Base-by-base conservation (phyloP, 148 eudicot genomes). In the Rhododendron ovatum region DNA sequence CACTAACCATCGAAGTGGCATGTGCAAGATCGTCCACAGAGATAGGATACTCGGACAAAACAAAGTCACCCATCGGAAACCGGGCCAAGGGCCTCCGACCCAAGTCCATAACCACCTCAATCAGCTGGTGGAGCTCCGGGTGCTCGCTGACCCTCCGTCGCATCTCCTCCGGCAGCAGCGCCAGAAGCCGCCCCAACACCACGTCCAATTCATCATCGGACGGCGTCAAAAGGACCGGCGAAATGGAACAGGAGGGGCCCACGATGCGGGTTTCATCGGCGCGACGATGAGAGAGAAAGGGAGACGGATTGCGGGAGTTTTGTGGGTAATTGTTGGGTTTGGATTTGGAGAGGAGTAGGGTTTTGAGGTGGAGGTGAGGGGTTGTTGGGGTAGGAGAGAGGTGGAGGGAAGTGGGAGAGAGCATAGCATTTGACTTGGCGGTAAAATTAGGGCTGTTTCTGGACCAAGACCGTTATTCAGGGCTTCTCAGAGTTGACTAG, bases 51-150 rank as follows among this genome's bases (percentile, higher is more conserved):
- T 96, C 95, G 28, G 96, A 94, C 83, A 94, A 86, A 55, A 93
- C 94, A 67, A 94, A 92, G 89, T 96, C 98, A 3, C 99, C 99
- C 0, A 93, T 91, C 43, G 98, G 98, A 73, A 96, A 94, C 48
- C 99, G 90, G 33, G 99, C 98, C 30, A 95, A 50, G 15, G 98
- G 99, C 84, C 84, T 92, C 3, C 99, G 91, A 28, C 99, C 99
- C 90, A 96, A 87, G 83, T 96, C 99, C 96, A 96, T 85, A 20
- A 96, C 99, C 79, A 96, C 96, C 84, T 96, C 98, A 81, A 95
- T 94, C 86, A 96, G 86, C 26, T 92, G 91, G 35, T 78, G 89
- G 82, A 90, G 88, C 85, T 96, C 96, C 39, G 91, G 87, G 82
- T 95, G 98, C 51, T 91, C 90, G 75, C 83, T 84, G 18, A 93